A percentile compares a stretch with the other conserved stretches of the same genome.
Evolutionary conservation across 2,329 filamentous ascomycete species (phyloP).

Genomic region (Arthrinium puccinioides): DNA sequence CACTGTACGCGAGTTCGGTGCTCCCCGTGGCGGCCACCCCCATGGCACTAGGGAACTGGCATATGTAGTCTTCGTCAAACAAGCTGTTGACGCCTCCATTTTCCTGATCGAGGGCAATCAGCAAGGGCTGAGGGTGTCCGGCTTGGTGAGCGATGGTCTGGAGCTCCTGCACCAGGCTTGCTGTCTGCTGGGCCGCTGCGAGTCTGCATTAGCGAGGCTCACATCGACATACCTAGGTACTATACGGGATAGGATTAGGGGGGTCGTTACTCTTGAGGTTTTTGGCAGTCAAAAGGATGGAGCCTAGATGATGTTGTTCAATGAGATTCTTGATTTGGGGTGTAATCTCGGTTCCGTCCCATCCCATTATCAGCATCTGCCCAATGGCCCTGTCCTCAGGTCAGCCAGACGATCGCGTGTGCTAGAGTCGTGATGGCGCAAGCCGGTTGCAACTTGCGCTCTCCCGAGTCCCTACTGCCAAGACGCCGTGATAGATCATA

Average conservation of each 20-base stretch:
- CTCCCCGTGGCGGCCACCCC: conserved; percentile 88
- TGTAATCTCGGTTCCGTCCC: conserved; percentile 77
- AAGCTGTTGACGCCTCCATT: conserved; percentile 97
- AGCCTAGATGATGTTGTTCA: conserved; percentile 79
- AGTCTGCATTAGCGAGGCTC: conserved; percentile 6
- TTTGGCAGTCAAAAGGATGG: conserved; percentile 76
- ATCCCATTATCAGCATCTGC: conserved; percentile 77
- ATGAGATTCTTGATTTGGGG: conserved; percentile 77
- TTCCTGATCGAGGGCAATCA: conserved; percentile 92
- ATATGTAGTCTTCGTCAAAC: conserved; percentile 91
- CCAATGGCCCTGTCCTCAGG: conserved; percentile 54
- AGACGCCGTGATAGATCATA: background rate
- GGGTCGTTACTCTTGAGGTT: conserved; percentile 67
- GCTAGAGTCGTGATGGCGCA: no score
- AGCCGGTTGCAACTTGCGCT: no score
- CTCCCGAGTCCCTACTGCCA: background rate
- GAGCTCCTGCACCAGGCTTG: conserved; percentile 79
- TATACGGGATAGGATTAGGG: background rate
- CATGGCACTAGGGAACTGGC: conserved; percentile 96
- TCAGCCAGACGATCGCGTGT: conserved; percentile 14
- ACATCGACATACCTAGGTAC: conserved; percentile 5
- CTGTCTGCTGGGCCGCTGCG: conserved; percentile 83
- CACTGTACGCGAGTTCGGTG: conserved; percentile 75
- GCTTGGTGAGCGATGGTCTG: conserved; percentile 88
- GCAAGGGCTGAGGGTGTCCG: conserved; percentile 79